Conservation (phyloP, 2,329 filamentous ascomycete genomes). For the Aphanoascus verrucosus region DNA sequence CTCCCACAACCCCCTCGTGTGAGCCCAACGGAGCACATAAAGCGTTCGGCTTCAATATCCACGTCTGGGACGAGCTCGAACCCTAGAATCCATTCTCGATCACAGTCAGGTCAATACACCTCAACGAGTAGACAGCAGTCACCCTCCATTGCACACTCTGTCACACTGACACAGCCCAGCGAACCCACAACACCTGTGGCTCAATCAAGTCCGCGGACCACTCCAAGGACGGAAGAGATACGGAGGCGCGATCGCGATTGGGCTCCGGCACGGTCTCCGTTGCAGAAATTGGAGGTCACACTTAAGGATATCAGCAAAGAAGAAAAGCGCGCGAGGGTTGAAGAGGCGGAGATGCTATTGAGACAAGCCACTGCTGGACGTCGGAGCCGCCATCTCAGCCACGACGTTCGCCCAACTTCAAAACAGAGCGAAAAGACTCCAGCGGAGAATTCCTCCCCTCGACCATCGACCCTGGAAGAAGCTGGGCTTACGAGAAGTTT, state of each 20-base stretch:
- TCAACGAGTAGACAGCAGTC: constrained; percentile 3
- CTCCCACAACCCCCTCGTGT: constrained; percentile 7
- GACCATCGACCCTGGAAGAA: constrained; percentile 12
- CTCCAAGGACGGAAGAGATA: constrained; percentile 20
- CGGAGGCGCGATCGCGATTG: constrained; percentile 35
- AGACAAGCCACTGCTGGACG: constrained; percentile 41
- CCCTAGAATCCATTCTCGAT: constrained; percentile 3
- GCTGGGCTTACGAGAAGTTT: constrained; percentile 14
- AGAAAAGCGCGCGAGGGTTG: constrained; percentile 75
- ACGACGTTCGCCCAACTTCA: constrained; percentile 7
- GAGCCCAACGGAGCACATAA: constrained; percentile 3
- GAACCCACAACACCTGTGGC: constrained; percentile 1
- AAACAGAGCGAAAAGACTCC: background rate
- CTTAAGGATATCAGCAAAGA: constrained; percentile 91
- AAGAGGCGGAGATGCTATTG: constrained; percentile 67
- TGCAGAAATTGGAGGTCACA: constrained; percentile 86
- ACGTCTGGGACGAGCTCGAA: background rate
- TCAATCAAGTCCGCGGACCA: constrained; percentile 11
- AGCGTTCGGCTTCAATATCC: background rate
- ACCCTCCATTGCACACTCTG: constrained; percentile 3
- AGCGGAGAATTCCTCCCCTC: background rate
- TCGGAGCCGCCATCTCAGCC: constrained; percentile 11
- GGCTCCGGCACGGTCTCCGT: constrained; percentile 73
- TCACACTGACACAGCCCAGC: constrained; percentile 3
- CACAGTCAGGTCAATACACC: background rate